phyloP scores from a whole-genome alignment of 345 rosid species.

The Turnera subulata region DNA sequence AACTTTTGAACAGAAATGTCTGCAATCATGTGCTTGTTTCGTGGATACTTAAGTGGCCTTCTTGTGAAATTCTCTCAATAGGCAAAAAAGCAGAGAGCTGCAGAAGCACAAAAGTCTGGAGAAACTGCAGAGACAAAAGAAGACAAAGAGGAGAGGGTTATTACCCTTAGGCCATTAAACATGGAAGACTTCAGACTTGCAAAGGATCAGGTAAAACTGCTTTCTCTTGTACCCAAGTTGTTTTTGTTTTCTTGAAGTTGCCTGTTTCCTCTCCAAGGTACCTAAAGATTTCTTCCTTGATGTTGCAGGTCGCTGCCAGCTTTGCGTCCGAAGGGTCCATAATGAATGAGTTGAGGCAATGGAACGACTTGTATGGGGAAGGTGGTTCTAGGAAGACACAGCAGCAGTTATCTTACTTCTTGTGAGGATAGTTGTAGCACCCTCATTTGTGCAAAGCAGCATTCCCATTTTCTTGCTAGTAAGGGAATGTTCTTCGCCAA shows the following conservation, averaged over 20 bases:
- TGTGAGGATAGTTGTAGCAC: slow-evolving; percentile 27
- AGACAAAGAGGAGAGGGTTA: slow-evolving; percentile 48
- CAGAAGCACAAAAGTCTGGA: slow-evolving; percentile 27
- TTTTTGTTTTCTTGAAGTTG: neutral
- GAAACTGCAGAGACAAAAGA: slow-evolving; percentile 21
- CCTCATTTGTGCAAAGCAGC: neutral
- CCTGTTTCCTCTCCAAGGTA: neutral
- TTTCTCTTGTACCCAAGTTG: neutral
- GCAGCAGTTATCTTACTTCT: slow-evolving; percentile 75
- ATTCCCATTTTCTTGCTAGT: neutral
- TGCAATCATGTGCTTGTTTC: neutral
- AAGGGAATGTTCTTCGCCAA: neutral
- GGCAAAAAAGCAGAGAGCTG: slow-evolving; percentile 58
- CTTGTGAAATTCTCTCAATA: slow-evolving; percentile 15
- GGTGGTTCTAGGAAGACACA: slow-evolving; percentile 84
- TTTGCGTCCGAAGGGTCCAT: slow-evolving; percentile 65
- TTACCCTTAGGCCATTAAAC: slow-evolving; percentile 66
- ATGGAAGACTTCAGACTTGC: slow-evolving; percentile 76
- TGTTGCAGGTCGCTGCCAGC: slow-evolving; percentile 83
- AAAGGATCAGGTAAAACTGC: slow-evolving; percentile 67
- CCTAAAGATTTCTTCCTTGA: neutral
- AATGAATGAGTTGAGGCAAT: slow-evolving; percentile 83
- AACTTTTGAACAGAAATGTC: neutral
- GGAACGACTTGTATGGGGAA: slow-evolving; percentile 88
- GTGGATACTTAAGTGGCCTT: too few species aligned